These are phyloP conservation scores for Phytophthora boehmeriae DNA, from an alignment of 352 stramenopile species.

Conservation along the genomic window DNA sequence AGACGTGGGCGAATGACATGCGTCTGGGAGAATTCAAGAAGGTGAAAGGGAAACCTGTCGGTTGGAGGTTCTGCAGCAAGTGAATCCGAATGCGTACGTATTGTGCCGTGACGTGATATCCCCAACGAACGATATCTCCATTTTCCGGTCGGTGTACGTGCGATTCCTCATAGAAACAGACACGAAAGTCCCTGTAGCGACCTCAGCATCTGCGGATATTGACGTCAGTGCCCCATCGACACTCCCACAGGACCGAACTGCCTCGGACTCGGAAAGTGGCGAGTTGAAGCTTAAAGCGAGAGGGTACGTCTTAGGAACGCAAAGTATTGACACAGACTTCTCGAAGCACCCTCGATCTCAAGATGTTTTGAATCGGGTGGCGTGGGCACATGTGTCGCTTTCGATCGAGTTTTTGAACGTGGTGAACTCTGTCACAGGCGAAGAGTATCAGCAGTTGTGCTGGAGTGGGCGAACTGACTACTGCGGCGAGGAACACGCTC, in stretches of 20 bases:
- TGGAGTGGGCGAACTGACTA: slow-evolving; percentile 54
- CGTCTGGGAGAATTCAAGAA: slow-evolving; percentile 42
- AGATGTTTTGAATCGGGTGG: slow-evolving; percentile 17
- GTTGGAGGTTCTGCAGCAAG: slow-evolving; percentile 41
- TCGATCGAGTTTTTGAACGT: slow-evolving; percentile 50
- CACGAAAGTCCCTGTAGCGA: slow-evolving; percentile 12
- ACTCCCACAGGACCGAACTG: slow-evolving; percentile 7
- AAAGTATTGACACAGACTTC: slow-evolving; percentile 39
- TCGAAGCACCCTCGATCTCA: slow-evolving; percentile 7
- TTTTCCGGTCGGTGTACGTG: slow-evolving; percentile 46
- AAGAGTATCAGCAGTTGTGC: slow-evolving; percentile 36
- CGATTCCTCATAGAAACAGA: slow-evolving; percentile 44
- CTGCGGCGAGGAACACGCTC: slow-evolving; percentile 36
- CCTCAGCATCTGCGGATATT: background rate
- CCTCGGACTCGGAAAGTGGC: slow-evolving; percentile 18
- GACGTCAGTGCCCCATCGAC: slow-evolving; percentile 21
- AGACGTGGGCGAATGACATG: slow-evolving; percentile 43
- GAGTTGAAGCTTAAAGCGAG: slow-evolving; percentile 23
- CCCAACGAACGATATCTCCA: slow-evolving; percentile 26
- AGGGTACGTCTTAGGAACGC: slow-evolving; percentile 46
- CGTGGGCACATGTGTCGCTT: slow-evolving; percentile 44
- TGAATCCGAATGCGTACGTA: slow-evolving; percentile 39
- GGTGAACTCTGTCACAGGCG: slow-evolving; percentile 25
- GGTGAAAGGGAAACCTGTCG: slow-evolving; percentile 42
- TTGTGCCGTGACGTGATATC: slow-evolving; percentile 42